These are phyloP conservation scores for Rhizopus delemar DNA, from an alignment of 371 early-diverging fungal species.

Conservation along the genomic window DNA sequence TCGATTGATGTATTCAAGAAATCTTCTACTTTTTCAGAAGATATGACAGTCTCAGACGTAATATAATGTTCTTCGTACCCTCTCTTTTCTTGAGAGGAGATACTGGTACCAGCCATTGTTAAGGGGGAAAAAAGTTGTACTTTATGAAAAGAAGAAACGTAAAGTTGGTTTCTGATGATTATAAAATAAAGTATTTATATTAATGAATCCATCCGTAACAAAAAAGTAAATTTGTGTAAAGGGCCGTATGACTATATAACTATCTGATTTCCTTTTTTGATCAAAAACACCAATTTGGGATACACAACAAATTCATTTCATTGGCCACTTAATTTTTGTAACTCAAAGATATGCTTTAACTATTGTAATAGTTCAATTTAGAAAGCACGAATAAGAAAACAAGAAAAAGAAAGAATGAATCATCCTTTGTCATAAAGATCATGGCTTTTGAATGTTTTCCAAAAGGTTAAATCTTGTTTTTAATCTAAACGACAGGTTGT, in stretches of 20 bases:
- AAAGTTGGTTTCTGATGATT: constrained; percentile 1
- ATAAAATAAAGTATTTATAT: neutral
- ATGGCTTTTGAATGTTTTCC: too few relatives aligned
- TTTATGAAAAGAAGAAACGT: neutral
- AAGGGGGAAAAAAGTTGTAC: neutral
- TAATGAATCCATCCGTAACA: neutral
- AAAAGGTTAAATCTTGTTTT: too few relatives aligned
- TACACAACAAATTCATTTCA: neutral
- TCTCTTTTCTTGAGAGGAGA: constrained; percentile 13
- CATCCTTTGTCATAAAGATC: too few relatives aligned
- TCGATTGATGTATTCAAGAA: constrained; percentile 3
- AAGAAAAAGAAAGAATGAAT: too few relatives aligned
- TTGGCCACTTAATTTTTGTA: neutral
- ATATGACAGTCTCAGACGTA: constrained; percentile 11
- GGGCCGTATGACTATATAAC: constrained; percentile 3
- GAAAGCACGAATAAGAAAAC: constrained; percentile 2
- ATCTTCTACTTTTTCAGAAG: constrained; percentile 24
- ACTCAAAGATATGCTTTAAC: neutral
- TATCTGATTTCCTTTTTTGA: constrained; percentile 11
- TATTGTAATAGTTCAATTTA: neutral
- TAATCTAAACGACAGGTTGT: too few relatives aligned
- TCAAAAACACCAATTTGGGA: constrained; percentile 24
- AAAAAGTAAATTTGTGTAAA: constrained; percentile 2
- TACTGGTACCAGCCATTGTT: constrained; percentile 20
- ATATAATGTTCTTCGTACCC: constrained; percentile 14